Evolutionary conservation across 495 filamentous ascomycete species (phyloP).

Genomic region (Penicillium angulare): DNA sequence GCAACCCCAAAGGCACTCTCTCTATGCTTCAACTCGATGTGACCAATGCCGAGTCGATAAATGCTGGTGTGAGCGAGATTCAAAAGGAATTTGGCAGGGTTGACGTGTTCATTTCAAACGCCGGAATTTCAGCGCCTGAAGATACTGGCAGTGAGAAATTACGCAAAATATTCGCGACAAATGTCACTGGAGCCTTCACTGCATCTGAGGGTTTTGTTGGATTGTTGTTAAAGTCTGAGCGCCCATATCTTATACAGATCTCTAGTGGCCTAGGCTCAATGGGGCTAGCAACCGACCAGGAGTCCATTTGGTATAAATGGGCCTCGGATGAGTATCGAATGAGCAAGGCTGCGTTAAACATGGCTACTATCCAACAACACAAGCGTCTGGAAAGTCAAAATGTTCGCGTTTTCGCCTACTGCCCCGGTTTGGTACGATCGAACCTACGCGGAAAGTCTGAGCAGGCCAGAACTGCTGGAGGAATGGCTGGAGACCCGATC

Average conservation of each 20-base stretch:
- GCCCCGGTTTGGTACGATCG: slow-evolving; percentile 32
- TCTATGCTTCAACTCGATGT: slow-evolving; percentile 28
- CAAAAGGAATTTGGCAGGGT: slow-evolving; percentile 20
- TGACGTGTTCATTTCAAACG: slow-evolving; percentile 38
- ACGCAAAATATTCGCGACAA: slow-evolving; percentile 31
- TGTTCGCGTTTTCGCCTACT: slow-evolving; percentile 27
- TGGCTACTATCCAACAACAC: slow-evolving; percentile 26
- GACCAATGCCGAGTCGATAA: slow-evolving; percentile 28
- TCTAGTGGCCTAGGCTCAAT: slow-evolving; percentile 37
- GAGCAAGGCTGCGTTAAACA: slow-evolving; percentile 46
- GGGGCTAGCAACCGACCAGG: slow-evolving; percentile 24
- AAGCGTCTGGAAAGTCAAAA: slow-evolving; percentile 11
- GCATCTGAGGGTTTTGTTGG: slow-evolving; percentile 39
- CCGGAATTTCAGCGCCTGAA: slow-evolving; percentile 14
- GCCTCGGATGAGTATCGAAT: slow-evolving; percentile 31
- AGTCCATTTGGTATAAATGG: slow-evolving; percentile 13
- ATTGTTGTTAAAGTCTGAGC: slow-evolving; percentile 33
- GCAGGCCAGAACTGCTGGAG: slow-evolving; percentile 21
- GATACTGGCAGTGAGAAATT: slow-evolving; percentile 24
- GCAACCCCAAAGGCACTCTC: slow-evolving; percentile 18
- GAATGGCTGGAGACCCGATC: slow-evolving; percentile 31
- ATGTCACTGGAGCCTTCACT: slow-evolving; percentile 34
- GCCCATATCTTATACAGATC: slow-evolving; percentile 38
- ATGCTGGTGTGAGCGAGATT: slow-evolving; percentile 20
- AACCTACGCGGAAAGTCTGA: slow-evolving; percentile 35